These are phyloP conservation scores for Seiridium unicorne DNA, from an alignment of 2,329 filamentous ascomycete genomes.

Conservation along the genomic window DNA sequence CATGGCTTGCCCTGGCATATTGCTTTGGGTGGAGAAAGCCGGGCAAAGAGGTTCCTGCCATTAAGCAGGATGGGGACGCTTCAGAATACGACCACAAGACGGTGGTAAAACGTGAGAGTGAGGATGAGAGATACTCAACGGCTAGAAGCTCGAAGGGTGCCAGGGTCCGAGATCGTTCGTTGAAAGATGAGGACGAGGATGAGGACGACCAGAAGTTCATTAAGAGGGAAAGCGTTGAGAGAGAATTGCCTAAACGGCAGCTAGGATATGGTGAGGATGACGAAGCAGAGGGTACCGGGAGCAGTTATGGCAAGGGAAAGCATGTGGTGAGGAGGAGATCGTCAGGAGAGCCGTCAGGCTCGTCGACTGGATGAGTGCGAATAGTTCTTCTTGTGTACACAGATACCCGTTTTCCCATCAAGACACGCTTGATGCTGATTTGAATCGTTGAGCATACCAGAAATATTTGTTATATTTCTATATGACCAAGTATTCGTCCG, in stretches of 20 bases:
- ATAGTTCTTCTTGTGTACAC: not conserved
- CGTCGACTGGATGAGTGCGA: not conserved
- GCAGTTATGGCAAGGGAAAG: slow-evolving; percentile 1
- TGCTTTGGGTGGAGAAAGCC: slow-evolving; percentile 29
- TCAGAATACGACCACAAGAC: not conserved
- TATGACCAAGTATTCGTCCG: too few relatives aligned
- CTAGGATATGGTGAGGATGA: not conserved
- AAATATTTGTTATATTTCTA: too few relatives aligned
- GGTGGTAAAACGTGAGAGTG: not conserved
- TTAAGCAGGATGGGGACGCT: slow-evolving; percentile 7
- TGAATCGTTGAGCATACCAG: too few relatives aligned
- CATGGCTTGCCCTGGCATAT: slow-evolving; percentile 56
- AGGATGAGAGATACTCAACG: not conserved
- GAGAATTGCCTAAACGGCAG: not conserved
- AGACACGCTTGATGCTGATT: too few relatives aligned
- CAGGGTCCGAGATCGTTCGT: not conserved
- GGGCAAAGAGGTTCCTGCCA: slow-evolving; percentile 12
- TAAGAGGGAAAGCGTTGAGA: slow-evolving; percentile 10
- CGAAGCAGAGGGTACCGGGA: slow-evolving; percentile 1
- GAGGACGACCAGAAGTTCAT: not conserved
- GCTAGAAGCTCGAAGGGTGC: not conserved
- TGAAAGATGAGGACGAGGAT: slow-evolving; percentile 5
- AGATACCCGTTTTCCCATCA: not conserved
- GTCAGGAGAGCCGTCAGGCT: not conserved
- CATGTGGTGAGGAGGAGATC: not conserved